These are phyloP conservation scores for Alternaria triticina DNA, from an alignment of 2,329 filamentous ascomycete genomes.

Conservation along the genomic window DNA sequence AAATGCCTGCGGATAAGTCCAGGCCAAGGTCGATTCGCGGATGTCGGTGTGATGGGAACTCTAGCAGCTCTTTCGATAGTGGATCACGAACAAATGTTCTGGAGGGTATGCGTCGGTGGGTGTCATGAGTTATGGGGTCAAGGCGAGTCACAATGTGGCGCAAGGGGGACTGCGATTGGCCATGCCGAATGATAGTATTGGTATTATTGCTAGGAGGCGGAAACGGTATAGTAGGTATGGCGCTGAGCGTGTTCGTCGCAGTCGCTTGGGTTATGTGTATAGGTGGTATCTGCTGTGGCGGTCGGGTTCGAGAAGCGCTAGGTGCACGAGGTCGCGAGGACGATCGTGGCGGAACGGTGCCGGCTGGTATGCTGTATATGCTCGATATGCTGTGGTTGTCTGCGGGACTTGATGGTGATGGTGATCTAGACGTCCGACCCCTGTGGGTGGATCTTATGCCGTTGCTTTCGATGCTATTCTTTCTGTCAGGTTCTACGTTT, in stretches of 20 bases:
- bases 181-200: constrained; percentile 53
- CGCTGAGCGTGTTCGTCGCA: constrained; percentile 13
- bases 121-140: constrained; percentile 53
- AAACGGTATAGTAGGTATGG: constrained; percentile 22
- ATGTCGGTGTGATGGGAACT: constrained; percentile 57
- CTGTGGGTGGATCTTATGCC: constrained; percentile 35
- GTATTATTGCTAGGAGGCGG: constrained; percentile 35
- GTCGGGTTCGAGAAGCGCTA: constrained; percentile 31
- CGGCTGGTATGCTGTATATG: constrained; percentile 54
- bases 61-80: constrained; percentile 56
- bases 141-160: constrained; percentile 51
- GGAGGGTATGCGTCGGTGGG: constrained; percentile 52
- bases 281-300: constrained; percentile 22
- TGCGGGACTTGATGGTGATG: constrained; percentile 41
- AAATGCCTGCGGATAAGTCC: constrained; percentile 58
- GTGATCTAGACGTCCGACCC: constrained; percentile 36
- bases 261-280: constrained; percentile 21
- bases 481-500: constrained; percentile 37
- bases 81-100: constrained; percentile 57
- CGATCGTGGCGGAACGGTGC: constrained; percentile 54
- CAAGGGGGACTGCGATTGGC: constrained; percentile 57
- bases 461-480: constrained; percentile 35
- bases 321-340: constrained; percentile 49
- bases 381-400: constrained; percentile 50
- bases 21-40: constrained; percentile 57